Base-by-base conservation (phyloP, 2,329 filamentous ascomycete genomes). In the Atkinsonella hypoxylon region DNA sequence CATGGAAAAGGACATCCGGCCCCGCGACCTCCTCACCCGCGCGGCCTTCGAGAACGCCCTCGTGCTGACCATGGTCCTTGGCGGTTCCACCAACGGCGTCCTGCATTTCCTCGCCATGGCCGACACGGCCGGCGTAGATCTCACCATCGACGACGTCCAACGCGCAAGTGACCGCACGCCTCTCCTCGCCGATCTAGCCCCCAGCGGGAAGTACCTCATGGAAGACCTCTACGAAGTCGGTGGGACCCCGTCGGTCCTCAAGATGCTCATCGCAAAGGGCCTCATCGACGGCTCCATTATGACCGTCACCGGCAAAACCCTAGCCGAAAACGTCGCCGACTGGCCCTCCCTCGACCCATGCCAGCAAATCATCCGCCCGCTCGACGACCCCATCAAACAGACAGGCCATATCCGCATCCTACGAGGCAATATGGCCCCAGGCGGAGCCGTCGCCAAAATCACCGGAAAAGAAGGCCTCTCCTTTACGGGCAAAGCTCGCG, bases 81-180 rank as follows among this genome's bases (percentile, higher is more conserved):
- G 89, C 49, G 89, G 89, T 49, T 89, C 83, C 47, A 95, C 89
- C 50, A 95, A 95, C 65, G 87, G 86, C 34, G 87, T 95, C 3
- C 76, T 95, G 50, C 89, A 95, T 66, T 83, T 94, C 62, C 79
- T 95, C 45, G 89, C 89, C 58, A 95, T 95, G 84, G 89, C 89
- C 40, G 84, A 86, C 62, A 87, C 87, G 0, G 89, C 89, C 36
- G 85, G 83, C 55, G 84, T 95, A 1, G 72, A 77, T 31, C 73
- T 95, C 12, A 85, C 82, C 0, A 72, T 95, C 36, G 87, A 93
- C 64, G 89, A 95, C 65, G 77, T 95, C 60, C 85, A 90, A 64
- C 77, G 85, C 54, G 83, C 89, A 41, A 87, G 82, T 62, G 78
- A 91, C 69, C 86, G 87, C 63, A 88, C 89, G 1, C 89, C 89